These are phyloP conservation scores for Oryza punctata DNA, from an alignment of 176 grass and related monocot species.

Conservation along the genomic window DNA sequence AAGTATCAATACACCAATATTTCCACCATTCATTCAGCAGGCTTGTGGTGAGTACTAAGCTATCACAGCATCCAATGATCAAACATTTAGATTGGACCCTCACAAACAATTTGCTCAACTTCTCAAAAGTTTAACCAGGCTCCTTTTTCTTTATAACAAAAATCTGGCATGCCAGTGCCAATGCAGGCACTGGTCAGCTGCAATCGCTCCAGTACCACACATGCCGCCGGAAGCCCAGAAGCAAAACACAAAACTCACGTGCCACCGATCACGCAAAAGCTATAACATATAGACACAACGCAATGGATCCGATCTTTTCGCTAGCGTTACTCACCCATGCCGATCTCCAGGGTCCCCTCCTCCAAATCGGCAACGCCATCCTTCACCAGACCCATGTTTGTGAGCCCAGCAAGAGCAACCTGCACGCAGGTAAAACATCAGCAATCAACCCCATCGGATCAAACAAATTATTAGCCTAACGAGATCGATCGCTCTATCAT, in stretches of 20 bases:
- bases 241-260: background rate
- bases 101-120: background rate
- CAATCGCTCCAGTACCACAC: background rate
- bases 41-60: background rate
- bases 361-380: constrained; percentile 53
- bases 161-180: background rate
- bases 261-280: constrained; percentile 6
- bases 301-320: background rate
- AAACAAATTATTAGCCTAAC: background rate
- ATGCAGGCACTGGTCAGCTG: background rate
- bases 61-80: background rate
- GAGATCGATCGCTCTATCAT: background rate
- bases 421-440: constrained; percentile 8
- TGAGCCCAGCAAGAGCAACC: constrained; percentile 43
- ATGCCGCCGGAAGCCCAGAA: background rate
- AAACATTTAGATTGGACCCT: background rate
- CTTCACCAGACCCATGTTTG: constrained; percentile 77
- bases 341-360: constrained; percentile 75
- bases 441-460: constrained; percentile 12
- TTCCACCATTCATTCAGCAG: background rate
- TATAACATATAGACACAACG: background rate
- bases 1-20: background rate
- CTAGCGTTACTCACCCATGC: constrained; percentile 58
- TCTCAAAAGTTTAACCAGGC: background rate
- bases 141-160: background rate